Percentiles rank a stretch among this genome's conserved stretches.
Conservation (phyloP, 352 stramenopile species). For the Phytophthora multivora region DNA sequence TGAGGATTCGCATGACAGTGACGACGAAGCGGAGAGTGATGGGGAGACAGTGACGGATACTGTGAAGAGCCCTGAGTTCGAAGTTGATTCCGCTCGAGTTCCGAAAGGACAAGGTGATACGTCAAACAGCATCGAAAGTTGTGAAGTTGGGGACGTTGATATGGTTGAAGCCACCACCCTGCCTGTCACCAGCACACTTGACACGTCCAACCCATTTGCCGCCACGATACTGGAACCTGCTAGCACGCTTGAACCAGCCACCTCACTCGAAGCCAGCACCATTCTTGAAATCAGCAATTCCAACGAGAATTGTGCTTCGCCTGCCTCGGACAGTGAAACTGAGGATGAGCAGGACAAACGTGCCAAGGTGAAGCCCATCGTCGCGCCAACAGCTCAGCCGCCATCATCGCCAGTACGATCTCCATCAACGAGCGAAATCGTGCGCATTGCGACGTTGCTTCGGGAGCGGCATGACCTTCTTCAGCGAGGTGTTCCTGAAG, state of each 20-base stretch:
- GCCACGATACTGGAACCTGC: neutral
- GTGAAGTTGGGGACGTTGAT: neutral
- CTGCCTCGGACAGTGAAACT: slow-evolving; percentile 21
- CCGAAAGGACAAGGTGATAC: slow-evolving; percentile 1
- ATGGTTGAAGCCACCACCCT: neutral
- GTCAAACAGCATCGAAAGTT: neutral
- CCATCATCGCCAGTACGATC: slow-evolving; percentile 7
- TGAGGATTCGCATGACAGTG: slow-evolving; percentile 11
- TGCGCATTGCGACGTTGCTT: slow-evolving; percentile 35
- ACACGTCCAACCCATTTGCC: neutral
- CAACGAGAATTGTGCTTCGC: neutral
- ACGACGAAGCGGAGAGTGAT: slow-evolving; percentile 10
- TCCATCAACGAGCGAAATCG: slow-evolving; percentile 31
- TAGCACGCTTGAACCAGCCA: neutral
- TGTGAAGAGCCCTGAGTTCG: slow-evolving; percentile 1
- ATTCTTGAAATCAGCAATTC: neutral
- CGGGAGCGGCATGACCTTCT: slow-evolving; percentile 35
- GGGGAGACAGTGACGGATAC: slow-evolving; percentile 8
- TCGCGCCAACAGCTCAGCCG: slow-evolving; percentile 1
- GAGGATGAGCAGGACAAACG: slow-evolving; percentile 17
- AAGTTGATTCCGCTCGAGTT: slow-evolving; percentile 1
- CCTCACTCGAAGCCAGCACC: neutral
- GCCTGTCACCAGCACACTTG: neutral
- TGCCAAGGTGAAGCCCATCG: slow-evolving; percentile 4
- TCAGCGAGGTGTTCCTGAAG: slow-evolving; percentile 33